phyloP scores from a whole-genome alignment of 179 eudicot genomes.

The Silene coronaria region DNA sequence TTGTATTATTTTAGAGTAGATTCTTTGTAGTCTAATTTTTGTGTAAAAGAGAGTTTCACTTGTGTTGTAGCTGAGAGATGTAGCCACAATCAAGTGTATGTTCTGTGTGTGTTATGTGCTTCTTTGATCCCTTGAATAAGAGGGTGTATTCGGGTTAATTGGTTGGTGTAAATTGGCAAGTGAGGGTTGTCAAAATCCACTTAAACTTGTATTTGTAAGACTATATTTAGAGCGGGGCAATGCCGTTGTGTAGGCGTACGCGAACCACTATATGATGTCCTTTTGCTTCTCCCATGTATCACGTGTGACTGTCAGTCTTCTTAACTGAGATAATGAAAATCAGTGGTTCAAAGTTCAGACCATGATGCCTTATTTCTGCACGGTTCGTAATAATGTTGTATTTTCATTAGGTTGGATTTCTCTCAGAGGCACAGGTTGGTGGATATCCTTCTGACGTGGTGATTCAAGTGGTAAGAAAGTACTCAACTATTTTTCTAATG shows the following conservation, averaged over 20 bases:
- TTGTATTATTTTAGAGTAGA: not conserved
- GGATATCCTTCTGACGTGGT: constrained; percentile 73
- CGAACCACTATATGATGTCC: not conserved
- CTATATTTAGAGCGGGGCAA: not conserved
- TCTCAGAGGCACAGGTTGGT: constrained; percentile 87
- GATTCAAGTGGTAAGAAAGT: constrained; percentile 58
- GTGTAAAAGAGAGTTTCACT: not conserved
- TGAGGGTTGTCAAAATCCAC: not conserved
- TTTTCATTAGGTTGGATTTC: constrained; percentile 72
- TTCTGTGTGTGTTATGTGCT: not conserved
- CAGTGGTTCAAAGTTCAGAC: constrained; percentile 11
- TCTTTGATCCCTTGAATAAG: not conserved
- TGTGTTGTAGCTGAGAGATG: not conserved
- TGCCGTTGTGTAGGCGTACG: not conserved
- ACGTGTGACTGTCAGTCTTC: not conserved
- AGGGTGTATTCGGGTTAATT: not conserved
- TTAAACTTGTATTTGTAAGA: not conserved
- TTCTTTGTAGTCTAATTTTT: too few relatives aligned
- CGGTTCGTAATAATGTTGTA: constrained; percentile 18
- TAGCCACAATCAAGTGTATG: not conserved
- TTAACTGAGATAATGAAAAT: not conserved
- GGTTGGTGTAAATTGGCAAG: not conserved
- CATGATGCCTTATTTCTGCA: constrained; percentile 4
- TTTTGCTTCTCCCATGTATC: not conserved
- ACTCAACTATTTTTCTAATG: constrained; percentile 10